A percentile compares a stretch with the other conserved stretches of the same genome.
Evolutionary conservation across 176 grass and related monocot species (phyloP).

Genomic region (Cenchrus americanus): DNA sequence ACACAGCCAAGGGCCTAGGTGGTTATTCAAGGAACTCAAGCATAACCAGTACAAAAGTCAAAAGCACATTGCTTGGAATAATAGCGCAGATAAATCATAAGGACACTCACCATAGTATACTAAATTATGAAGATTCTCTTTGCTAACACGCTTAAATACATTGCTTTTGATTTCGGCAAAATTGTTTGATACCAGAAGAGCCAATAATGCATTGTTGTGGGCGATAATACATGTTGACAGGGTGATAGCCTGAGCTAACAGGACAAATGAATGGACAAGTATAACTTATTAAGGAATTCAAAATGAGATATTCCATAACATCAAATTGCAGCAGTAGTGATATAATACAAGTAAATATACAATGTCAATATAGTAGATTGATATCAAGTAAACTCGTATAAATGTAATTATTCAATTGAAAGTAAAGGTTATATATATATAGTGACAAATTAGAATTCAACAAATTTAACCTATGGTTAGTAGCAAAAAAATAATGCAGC

Average conservation of each 20-base stretch:
- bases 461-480: conserved; percentile 20
- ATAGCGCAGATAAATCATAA: conserved; percentile 30
- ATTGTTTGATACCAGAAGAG: conserved; percentile 95
- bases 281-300: conserved; percentile 67
- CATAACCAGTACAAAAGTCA: conserved; percentile 1
- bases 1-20: conserved; percentile 20
- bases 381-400: background rate
- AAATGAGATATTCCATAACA: conserved; percentile 18
- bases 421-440: background rate
- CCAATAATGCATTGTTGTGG: conserved; percentile 92
- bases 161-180: conserved; percentile 98
- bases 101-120: conserved; percentile 90
- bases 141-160: conserved; percentile 98
- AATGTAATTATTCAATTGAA: background rate
- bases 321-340: conserved; percentile 8
- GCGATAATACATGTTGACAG: conserved; percentile 96
- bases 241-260: conserved; percentile 97
- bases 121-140: conserved; percentile 97
- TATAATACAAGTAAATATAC: background rate
- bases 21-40: conserved; percentile 22
- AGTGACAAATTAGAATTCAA: background rate
- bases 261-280: conserved; percentile 98
- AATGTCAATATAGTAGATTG: background rate
- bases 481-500: conserved; percentile 28
- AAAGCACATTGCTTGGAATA: conserved; percentile 28